phyloP scores from a whole-genome alignment of 2,329 filamentous ascomycete species.

The Colletotrichum higginsianum region DNA sequence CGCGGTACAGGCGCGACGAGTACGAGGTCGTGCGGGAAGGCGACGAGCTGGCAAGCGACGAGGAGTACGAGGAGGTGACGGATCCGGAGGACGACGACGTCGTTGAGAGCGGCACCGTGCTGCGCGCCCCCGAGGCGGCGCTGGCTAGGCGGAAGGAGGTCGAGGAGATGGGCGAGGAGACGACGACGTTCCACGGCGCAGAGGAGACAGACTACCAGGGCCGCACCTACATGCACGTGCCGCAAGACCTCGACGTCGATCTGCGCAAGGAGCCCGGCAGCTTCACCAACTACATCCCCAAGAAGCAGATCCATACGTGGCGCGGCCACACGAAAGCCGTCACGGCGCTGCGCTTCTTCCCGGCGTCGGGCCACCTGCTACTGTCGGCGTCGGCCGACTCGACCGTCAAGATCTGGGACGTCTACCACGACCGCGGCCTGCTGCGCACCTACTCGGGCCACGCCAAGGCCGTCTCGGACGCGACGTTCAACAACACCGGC shows the following conservation, averaged over 20 bases:
- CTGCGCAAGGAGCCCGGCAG: conserved; percentile 85
- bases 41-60: conserved; percentile 82
- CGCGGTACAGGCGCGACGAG: conserved; percentile 81
- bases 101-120: conserved; percentile 74
- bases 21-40: conserved; percentile 82
- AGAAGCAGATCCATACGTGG: conserved; percentile 94
- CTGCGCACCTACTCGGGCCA: conserved; percentile 94
- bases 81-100: conserved; percentile 77
- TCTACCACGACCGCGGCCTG: conserved; percentile 90
- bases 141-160: conserved; percentile 70
- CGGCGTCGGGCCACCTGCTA: conserved; percentile 87
- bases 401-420: conserved; percentile 94
- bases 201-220: conserved; percentile 94
- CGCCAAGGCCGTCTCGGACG: conserved; percentile 89
- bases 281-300: conserved; percentile 91
- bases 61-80: conserved; percentile 84
- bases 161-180: conserved; percentile 79
- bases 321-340: conserved; percentile 87
- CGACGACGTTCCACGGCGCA: conserved; percentile 87
- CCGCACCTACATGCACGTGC: conserved; percentile 97
- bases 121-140: conserved; percentile 69
- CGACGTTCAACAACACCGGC: conserved; percentile 87
- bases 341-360: conserved; percentile 92
- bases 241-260: conserved; percentile 90
- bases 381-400: conserved; percentile 91